Evolutionary conservation across 495 filamentous ascomycete genomes (phyloP).

Genomic region (Podospora bellae-mahoneyi): DNA sequence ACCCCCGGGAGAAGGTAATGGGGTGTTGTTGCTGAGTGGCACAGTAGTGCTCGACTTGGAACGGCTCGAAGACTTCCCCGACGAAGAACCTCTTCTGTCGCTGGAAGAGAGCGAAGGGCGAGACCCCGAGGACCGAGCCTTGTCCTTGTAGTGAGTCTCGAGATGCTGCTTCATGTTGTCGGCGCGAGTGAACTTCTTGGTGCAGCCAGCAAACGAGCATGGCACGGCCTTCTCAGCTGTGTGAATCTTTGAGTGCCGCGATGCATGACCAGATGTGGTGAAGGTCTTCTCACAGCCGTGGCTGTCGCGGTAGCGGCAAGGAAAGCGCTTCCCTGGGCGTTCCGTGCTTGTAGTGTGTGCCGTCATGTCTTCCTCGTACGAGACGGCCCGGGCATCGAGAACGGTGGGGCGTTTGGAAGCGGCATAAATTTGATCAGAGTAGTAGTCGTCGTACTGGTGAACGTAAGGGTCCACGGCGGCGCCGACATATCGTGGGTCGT

Average conservation of each 20-base stretch:
- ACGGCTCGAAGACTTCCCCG: constrained; percentile 31
- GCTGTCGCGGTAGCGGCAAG: constrained; percentile 60
- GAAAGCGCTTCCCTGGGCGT: constrained; percentile 56
- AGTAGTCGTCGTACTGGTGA: constrained; percentile 39
- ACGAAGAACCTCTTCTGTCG: constrained; percentile 36
- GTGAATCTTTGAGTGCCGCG: constrained; percentile 95
- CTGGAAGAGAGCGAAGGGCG: constrained; percentile 22
- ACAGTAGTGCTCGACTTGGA: constrained; percentile 16
- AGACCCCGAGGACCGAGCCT: constrained; percentile 37
- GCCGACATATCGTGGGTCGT: constrained; percentile 33
- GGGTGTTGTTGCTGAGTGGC: constrained; percentile 10
- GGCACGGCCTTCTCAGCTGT: constrained; percentile 91
- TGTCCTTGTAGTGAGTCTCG: constrained; percentile 72
- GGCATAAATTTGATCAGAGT: constrained; percentile 32
- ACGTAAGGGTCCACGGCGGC: constrained; percentile 24
- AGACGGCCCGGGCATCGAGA: constrained; percentile 27
- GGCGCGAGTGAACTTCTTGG: constrained; percentile 91
- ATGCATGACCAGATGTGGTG: constrained; percentile 93
- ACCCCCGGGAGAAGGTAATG: constrained; percentile 34
- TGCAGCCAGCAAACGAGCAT: constrained; percentile 72
- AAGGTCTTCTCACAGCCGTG: constrained; percentile 78
- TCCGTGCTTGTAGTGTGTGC: constrained; percentile 41
- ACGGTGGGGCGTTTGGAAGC: constrained; percentile 35
- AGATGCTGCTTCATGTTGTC: constrained; percentile 99
- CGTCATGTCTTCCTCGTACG: constrained; percentile 37